Base-by-base conservation (phyloP, 257 asterid species). In the Plantago major region DNA sequence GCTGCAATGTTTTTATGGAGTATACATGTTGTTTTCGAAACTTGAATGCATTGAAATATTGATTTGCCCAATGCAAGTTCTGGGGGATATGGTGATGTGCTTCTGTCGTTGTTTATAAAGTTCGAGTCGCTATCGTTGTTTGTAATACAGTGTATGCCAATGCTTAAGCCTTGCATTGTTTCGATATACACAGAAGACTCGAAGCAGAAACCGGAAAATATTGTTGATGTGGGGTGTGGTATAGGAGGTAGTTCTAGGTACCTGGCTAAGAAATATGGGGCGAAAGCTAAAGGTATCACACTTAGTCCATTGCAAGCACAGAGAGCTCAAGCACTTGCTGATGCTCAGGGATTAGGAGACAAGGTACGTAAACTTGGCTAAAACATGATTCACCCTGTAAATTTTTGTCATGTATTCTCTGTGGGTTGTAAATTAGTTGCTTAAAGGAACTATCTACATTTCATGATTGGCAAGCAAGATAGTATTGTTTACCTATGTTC, bases 191-290 rank as follows among this genome's bases (percentile, higher is more conserved):
- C 78, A 86, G 98, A 78, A 46, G 84, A 86, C 60, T 67, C 82
- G 7, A 12, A 3, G 44, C 52, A 65, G 55, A 81, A 70, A 63
- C 99, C 94, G 0, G 82, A 62, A 52, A 79, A 42, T 44, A 84
- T 89, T 26, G 94, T 93, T n/a, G 99, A 93, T 80, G 96, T 87
- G 67, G 99, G 99, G 14, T 93, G 99, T 73, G 99, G 99, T 5
- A 89, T 93, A 30, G 99, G 99, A 47, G 99, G 97, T 61, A 93
- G 97, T 74, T 82, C 97, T 0, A 80, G 97, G 56, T 85, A 87
- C 79, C 59, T 93, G 46, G 88, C 96, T 3, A 71, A 69, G 70
- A 89, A 93, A 69, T 93, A 72, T 67, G 91, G 82, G 10, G 94
- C 99, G 6, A 72, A 64, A 38, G 75, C 88, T 65, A 62, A 64